Evolutionary conservation across 2,329 filamentous ascomycete species (phyloP).

Genomic region (Blastomyces emzantsi): DNA sequence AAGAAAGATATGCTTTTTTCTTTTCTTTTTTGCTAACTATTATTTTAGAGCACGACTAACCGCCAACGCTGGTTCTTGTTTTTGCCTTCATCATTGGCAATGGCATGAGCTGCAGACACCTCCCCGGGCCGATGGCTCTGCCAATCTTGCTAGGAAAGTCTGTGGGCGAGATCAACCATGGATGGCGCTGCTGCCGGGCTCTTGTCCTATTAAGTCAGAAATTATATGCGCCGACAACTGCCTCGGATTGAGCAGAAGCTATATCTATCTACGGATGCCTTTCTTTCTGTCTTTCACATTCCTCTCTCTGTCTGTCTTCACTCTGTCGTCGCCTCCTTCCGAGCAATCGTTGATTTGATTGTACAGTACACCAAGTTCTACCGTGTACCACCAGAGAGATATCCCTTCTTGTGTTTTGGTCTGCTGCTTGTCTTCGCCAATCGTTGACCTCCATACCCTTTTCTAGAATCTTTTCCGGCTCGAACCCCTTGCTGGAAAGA

Average conservation of each 20-base stretch:
- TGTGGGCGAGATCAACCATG: constrained; percentile 7
- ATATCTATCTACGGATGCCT: background rate
- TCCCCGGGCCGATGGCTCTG: background rate
- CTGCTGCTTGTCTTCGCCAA: background rate
- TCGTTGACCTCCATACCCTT: background rate
- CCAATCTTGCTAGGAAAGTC: background rate
- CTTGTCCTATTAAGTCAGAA: background rate
- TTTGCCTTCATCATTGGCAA: background rate
- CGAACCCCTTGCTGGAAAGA: background rate
- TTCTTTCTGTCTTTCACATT: background rate
- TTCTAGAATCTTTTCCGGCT: background rate
- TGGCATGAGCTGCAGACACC: background rate
- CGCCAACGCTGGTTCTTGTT: background rate
- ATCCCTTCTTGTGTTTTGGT: background rate
- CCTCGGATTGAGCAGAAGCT: background rate
- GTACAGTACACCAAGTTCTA: no score
- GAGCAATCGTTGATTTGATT: background rate
- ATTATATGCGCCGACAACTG: background rate
- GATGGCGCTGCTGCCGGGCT: background rate
- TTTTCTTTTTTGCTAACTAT: background rate
- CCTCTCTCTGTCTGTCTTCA: background rate
- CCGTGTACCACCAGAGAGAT: background rate
- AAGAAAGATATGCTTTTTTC: background rate
- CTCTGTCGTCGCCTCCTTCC: background rate
- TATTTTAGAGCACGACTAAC: background rate